Evolutionary conservation across 139 green algal species (phyloP).

Genomic region (Coccomyxa sp.): DNA sequence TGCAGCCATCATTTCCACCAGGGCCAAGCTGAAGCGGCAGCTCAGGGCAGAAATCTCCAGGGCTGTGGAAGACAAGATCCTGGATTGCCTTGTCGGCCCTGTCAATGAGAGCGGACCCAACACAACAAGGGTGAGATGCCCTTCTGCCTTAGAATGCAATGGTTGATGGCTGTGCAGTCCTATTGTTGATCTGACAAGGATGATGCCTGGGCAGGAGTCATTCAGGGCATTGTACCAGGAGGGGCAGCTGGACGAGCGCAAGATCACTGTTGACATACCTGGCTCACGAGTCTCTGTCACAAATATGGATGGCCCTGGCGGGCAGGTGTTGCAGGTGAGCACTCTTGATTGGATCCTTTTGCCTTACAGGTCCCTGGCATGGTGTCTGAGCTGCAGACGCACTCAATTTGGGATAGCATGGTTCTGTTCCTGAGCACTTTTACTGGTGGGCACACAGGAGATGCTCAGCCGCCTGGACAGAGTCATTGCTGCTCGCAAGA

Average conservation of each 20-base stretch:
- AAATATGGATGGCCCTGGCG: slow-evolving; percentile 1
- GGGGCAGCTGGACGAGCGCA: slow-evolving; percentile 62
- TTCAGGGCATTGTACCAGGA: slow-evolving; percentile 17
- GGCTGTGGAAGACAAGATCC: slow-evolving; percentile 60
- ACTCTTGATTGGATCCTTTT: no score
- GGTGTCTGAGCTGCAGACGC: no score
- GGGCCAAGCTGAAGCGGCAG: slow-evolving; percentile 29
- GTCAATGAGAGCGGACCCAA: not conserved
- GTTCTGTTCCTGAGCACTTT: not conserved
- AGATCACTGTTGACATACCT: slow-evolving; percentile 69
- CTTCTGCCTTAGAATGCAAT: not conserved
- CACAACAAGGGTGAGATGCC: not conserved
- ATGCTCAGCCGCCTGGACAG: slow-evolving; percentile 52
- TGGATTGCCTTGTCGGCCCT: slow-evolving; percentile 45
- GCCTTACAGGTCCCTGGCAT: no score
- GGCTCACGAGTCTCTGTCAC: not conserved
- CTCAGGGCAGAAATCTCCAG: slow-evolving; percentile 32
- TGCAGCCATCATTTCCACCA: slow-evolving; percentile 70
- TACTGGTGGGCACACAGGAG: slow-evolving; percentile 23
- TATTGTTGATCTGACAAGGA: not conserved
- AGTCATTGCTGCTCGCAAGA: slow-evolving; percentile 21
- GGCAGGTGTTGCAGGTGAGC: slow-evolving; percentile 6
- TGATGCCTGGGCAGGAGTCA: slow-evolving; percentile 1
- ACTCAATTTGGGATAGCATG: no score
- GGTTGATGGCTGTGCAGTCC: not conserved